phyloP scores from a whole-genome alignment of 768 basidiomycete genomes.

The Termitomyces sp. region DNA sequence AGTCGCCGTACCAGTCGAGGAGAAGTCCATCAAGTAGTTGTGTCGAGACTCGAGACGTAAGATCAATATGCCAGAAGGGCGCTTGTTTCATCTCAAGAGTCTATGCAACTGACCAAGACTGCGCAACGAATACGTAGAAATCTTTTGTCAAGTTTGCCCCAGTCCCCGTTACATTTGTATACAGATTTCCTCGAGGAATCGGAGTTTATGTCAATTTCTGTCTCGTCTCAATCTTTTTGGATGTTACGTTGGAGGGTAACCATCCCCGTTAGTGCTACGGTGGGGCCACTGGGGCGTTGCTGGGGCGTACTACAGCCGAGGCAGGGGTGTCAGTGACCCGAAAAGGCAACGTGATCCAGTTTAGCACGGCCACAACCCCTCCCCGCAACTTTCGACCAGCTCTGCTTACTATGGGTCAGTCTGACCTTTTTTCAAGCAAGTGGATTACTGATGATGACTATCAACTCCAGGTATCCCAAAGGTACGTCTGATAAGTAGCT shows the following conservation, averaged over 20 bases:
- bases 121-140: not conserved
- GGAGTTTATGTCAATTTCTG: not conserved
- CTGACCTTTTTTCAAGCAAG: not conserved
- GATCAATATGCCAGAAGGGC: not conserved
- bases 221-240: not conserved
- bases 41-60: not conserved
- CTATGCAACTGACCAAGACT: not conserved
- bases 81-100: not conserved
- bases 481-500: constrained; percentile 34
- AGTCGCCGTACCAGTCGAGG: not conserved
- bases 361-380: constrained; percentile 10
- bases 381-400: constrained; percentile 10
- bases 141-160: not conserved
- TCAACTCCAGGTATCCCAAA: constrained; percentile 55
- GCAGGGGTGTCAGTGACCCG: not conserved
- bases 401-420: constrained; percentile 18
- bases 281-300: no score
- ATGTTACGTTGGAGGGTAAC: not conserved
- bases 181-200: not conserved
- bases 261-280: no score
- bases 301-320: no score
- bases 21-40: no score
- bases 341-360: constrained; percentile 16
- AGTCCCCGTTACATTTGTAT: not conserved
- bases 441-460: constrained; percentile 1